Base-by-base conservation (phyloP, 768 basidiomycete genomes). In the Rubroboletus pulcherrimus region DNA sequence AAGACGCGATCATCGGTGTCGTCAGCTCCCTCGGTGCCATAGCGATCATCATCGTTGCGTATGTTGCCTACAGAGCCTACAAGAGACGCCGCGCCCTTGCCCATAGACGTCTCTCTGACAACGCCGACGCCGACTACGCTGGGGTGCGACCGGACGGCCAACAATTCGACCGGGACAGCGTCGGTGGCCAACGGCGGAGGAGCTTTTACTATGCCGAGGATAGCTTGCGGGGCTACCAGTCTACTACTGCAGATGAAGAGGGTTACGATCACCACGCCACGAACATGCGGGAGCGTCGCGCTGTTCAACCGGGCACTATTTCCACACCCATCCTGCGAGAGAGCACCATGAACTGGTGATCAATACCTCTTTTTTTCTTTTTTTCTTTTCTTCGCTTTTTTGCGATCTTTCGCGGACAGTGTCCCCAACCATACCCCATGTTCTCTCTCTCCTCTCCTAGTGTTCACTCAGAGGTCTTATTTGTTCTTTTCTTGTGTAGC, bases 171-270 rank as follows among this genome's bases (percentile, higher is more conserved):
- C 82, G 83, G 65, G 89, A 91, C 63, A 84, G 81, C 52, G 72
- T 90, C 2, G 89, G 88, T 21, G 89, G 81, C 7, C 82, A 83
- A 68, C 77, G 90, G 54, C 75, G 91, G 51, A 69, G 89, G 55
- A 89, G 86, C 59, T 93, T 92, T 76, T 93, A 92, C 71, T 93
- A 83, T 65, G 91, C 91, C 4, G 91, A 92, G 73, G 91, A 93
- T 67, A 87, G 85, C 59, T 69, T 93, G 68, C 75, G 87, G 39
- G 85, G 85, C 14, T 83, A 69, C 67, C 77, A 80, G 63, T 70
- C 73, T 33, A 68, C 62, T 53, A 72, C 60, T 51, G 61, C 59
- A 38, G 76, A 74, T 45, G 74, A 78, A 42, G 70, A 69, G 12
- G 67, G 72, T 59, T 74, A 69, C 54, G 73, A 71, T 56, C 71